Evolutionary conservation across 1,284 basidiomycete genomes (phyloP), one percentile per base, ranked within the genome.

Genomic region (Peniophora sp.): DNA sequence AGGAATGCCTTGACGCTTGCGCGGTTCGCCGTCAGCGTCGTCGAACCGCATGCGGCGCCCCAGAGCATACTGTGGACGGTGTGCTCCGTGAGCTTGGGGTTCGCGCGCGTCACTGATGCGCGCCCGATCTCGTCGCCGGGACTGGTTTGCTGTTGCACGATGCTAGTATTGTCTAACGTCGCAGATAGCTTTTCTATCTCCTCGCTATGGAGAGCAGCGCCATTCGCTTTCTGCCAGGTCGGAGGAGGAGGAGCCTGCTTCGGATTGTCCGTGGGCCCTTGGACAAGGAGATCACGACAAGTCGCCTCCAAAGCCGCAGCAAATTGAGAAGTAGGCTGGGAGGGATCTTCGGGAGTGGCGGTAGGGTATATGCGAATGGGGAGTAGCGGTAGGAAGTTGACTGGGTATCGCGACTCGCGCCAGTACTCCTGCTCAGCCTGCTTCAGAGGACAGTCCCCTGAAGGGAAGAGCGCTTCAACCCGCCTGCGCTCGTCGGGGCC

Each of bases 1-100:
- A 89, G 61, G 35, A 92, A 72, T n/a, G 83, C 81, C 61, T 78
- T 82, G 25, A 91, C 79, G 55, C 89, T 89, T 32, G 83, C 77
- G 58, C 79, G 78, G 56, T 92, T 92, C 17, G 88, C 87, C 3
- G 86, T 89, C 46, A 92, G 69, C 19, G 87, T 92, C 51, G 90
- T 92, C 84, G 88, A 85, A 1, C 85, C 82, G 27, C 79, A 70
- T 38, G 66, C 68, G 0, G 85, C 81, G 22, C 89, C 90, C 64
- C 78, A 78, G 10, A 84, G 69, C 68, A 89, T 69, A 56, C 83
- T 85, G 50, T 80, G 73, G 14, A 85, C 77, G 0, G 85, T 89
- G 58, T 89, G 86, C 9, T 73, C 77, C 0, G 84, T 86, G 43
- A 86, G 67, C 19, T 74, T 71, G 2, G 77, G 71, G 57, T 82